phyloP scores from a whole-genome alignment of 768 basidiomycete genomes.

The Lactarius sp. region DNA sequence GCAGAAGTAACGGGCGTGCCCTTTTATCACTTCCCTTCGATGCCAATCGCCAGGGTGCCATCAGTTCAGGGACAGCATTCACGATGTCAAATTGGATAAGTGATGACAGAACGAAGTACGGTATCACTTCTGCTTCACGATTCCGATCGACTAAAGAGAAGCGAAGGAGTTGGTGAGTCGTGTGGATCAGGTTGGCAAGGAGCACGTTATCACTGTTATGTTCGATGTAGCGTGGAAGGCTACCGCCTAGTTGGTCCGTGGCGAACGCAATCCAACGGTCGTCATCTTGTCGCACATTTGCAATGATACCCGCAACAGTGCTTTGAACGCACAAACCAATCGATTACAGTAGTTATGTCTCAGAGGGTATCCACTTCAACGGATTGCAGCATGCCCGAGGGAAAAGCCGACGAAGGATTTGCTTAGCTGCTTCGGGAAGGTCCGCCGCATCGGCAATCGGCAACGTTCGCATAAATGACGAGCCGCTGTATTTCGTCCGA shows the following conservation, averaged over 20 bases:
- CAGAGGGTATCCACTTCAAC: no score
- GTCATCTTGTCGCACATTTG: background rate
- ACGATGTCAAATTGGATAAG: no score
- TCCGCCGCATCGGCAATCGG: no score
- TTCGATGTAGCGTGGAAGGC: background rate
- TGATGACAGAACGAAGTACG: no score
- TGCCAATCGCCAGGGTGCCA: conserved; percentile 4
- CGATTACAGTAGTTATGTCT: no score
- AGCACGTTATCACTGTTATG: background rate
- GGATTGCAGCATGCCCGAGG: no score
- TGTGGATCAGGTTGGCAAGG: background rate
- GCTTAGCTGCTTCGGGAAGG: no score
- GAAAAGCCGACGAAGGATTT: no score
- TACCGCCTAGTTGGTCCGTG: background rate
- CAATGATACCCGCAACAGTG: background rate
- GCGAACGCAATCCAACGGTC: background rate
- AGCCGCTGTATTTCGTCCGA: no score
- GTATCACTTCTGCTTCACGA: no score
- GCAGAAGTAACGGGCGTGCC: conserved; percentile 10
- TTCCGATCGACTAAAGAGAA: background rate
- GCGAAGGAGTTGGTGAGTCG: background rate
- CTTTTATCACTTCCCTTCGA: conserved; percentile 17
- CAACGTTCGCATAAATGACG: no score
- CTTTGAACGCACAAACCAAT: no score
- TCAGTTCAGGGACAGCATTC: background rate